Percentiles rank a stretch among this genome's conserved stretches.
Evolutionary conservation across 768 basidiomycete species (phyloP).

Genomic region (Boletus rex-veris): DNA sequence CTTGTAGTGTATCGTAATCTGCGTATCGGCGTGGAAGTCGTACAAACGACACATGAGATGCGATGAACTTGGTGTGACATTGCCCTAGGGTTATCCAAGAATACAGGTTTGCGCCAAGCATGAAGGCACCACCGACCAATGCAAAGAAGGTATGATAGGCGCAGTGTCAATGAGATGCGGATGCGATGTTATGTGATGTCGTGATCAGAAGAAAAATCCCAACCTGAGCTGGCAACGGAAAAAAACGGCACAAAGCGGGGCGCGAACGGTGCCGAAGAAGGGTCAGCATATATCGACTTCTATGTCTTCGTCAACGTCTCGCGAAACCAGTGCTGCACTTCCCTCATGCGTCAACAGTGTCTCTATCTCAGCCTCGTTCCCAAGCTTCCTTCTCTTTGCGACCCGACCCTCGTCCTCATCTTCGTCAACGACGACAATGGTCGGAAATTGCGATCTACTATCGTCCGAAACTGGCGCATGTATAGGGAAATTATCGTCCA

Average conservation of each 20-base stretch:
- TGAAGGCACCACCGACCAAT: constrained; percentile 7
- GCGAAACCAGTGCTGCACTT: constrained; percentile 3
- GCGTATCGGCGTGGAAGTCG: constrained; percentile 5
- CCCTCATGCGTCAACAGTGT: not conserved
- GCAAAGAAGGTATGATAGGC: constrained; percentile 18
- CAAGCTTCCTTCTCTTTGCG: constrained; percentile 50
- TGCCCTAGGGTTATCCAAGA: constrained; percentile 20
- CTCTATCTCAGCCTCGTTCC: constrained; percentile 2
- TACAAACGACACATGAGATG: constrained; percentile 1
- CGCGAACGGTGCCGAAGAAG: not conserved
- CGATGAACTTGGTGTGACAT: not conserved
- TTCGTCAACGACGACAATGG: constrained; percentile 60
- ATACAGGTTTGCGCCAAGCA: constrained; percentile 7
- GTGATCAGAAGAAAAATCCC: not conserved
- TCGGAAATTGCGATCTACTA: constrained; percentile 42
- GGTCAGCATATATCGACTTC: constrained; percentile 29
- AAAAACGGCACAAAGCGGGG: no score
- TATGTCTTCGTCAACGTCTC: constrained; percentile 26
- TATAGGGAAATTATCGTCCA: constrained; percentile 25
- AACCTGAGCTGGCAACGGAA: constrained; percentile 5
- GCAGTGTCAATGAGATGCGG: constrained; percentile 13
- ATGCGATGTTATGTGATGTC: constrained; percentile 14
- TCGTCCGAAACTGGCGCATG: constrained; percentile 31
- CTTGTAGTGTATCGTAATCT: constrained; percentile 1
- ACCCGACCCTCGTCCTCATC: constrained; percentile 49